Base-by-base conservation (phyloP, 129 eudicot genomes). In the Lactuca saligna region DNA sequence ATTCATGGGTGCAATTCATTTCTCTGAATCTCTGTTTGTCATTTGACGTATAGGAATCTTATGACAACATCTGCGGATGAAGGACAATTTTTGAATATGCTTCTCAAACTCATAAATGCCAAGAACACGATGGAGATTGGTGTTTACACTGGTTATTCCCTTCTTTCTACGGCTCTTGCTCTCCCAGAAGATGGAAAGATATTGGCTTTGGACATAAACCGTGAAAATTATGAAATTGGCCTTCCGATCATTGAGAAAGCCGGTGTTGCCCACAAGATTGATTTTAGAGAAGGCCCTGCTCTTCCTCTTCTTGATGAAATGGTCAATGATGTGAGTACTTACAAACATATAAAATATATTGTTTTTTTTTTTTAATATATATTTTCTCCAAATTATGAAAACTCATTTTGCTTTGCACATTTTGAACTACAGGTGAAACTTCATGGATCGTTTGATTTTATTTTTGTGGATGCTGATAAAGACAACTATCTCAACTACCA, bases 61-160 rank as follows among this genome's bases (percentile, higher is more conserved):
- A 80, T 83, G 85, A 83, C 88, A 0, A 83, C 85, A 1, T 83
- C 88, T 4, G 88, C 88, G 0, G 88, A 83, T 72, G 88, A 83
- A 76, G 85, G 88, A 64, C 88, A 83, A 9, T 83, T 83, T 57
- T 46, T 83, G 57, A 83, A 73, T 68, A 25, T 83, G 54, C 79
- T 83, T n/a, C 51, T 83, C 0, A 83, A 83, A 51, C 78, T 82
- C 14, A 82, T 82, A 25, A 83, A 83, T 4, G 87, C 87, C 31
- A 82, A 82, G 69, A 83, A 72, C 71, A 80, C 82, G 0, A 79
- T 79, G 84, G 84, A 79, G 61, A 83, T 83, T 17, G 87, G 87
- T 54, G 87, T 83, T 54, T 83, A 69, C 66, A 82, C 84, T 2
- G 87, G 87, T 53, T 79, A 83, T 39, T 83, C 87, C 49, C 84